A percentile compares a stretch with the other conserved stretches of the same genome.
These are phyloP conservation scores for Rhodomyrtus psidioides DNA, from an alignment of 441 rosid genomes.

Conservation along the genomic window DNA sequence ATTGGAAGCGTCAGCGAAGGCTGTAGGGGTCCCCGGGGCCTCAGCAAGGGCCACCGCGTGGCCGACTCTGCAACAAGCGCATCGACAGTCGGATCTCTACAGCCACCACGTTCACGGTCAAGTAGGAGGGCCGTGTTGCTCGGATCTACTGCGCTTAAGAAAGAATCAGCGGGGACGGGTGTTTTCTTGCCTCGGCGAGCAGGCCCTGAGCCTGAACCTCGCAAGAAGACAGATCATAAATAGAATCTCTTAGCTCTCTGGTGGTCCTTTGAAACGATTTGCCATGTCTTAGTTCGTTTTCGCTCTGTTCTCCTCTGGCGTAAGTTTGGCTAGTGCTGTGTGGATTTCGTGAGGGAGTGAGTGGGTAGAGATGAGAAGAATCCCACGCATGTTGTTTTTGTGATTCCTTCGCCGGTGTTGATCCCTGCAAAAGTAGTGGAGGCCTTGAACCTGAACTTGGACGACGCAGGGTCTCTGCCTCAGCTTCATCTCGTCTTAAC, in stretches of 20 bases:
- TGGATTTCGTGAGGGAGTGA: not conserved
- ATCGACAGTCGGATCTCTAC: not conserved
- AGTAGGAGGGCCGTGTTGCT: slow-evolving; percentile 52
- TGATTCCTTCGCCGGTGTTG: slow-evolving; percentile 22
- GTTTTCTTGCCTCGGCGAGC: not conserved
- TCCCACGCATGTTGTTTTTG: not conserved
- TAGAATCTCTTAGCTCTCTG: not conserved
- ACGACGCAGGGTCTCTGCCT: slow-evolving; percentile 17
- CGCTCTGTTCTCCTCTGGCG: not conserved
- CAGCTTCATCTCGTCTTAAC: slow-evolving; percentile 23
- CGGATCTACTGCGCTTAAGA: slow-evolving; percentile 31
- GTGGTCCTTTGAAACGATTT: not conserved
- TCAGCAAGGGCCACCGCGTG: slow-evolving; percentile 27
- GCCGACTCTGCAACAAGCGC: slow-evolving; percentile 37
- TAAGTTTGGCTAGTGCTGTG: not conserved
- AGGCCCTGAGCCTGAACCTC: not conserved
- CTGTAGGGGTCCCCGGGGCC: no score
- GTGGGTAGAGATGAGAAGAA: not conserved
- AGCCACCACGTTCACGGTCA: slow-evolving; percentile 11
- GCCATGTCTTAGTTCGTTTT: not conserved
- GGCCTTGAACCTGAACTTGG: slow-evolving; percentile 48
- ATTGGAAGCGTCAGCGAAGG: no score
- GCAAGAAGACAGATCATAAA: not conserved
- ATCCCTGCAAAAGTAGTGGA: slow-evolving; percentile 73
- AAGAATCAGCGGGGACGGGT: slow-evolving; percentile 15